phyloP scores from a whole-genome alignment of 2,329 filamentous ascomycete species.

The Fusarium brachygibbosum region DNA sequence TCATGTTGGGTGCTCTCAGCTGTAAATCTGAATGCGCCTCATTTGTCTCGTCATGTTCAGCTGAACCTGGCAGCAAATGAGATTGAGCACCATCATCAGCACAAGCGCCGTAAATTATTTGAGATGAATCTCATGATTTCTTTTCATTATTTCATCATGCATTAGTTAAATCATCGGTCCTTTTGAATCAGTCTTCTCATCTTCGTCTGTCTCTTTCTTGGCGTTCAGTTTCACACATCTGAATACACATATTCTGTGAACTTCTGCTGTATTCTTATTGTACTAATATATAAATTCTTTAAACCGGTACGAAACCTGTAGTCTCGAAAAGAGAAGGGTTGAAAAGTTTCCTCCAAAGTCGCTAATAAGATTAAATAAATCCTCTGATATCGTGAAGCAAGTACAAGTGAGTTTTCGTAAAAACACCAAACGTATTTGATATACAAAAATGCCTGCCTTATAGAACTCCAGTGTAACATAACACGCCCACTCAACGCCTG shows the following conservation, averaged over 20 bases:
- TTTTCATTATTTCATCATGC: background rate
- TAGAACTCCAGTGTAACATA: slow-evolving; percentile 32
- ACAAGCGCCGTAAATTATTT: background rate
- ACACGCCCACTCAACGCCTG: slow-evolving; percentile 24
- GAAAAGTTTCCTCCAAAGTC: background rate
- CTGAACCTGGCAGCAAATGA: background rate
- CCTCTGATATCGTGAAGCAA: slow-evolving; percentile 24
- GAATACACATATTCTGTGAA: background rate
- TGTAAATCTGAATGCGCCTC: background rate
- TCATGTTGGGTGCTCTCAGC: background rate
- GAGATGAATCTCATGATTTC: background rate
- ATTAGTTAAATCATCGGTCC: too few relatives aligned
- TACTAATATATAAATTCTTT: background rate
- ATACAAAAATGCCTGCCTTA: slow-evolving; percentile 15
- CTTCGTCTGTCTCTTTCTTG: background rate
- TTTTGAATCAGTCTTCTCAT: too few relatives aligned
- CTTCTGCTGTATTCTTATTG: background rate
- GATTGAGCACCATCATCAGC: background rate
- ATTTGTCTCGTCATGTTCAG: slow-evolving; percentile 2
- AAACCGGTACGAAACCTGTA: background rate
- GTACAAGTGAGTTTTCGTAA: slow-evolving; percentile 11
- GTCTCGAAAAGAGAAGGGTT: background rate
- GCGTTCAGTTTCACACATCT: background rate
- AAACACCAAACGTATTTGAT: slow-evolving; percentile 16
- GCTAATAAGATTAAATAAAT: slow-evolving; percentile 11